Evolutionary conservation across 208 protist genomes (phyloP), one percentile per base, ranked within the genome.

Genomic region (Perkinsela sp.): DNA sequence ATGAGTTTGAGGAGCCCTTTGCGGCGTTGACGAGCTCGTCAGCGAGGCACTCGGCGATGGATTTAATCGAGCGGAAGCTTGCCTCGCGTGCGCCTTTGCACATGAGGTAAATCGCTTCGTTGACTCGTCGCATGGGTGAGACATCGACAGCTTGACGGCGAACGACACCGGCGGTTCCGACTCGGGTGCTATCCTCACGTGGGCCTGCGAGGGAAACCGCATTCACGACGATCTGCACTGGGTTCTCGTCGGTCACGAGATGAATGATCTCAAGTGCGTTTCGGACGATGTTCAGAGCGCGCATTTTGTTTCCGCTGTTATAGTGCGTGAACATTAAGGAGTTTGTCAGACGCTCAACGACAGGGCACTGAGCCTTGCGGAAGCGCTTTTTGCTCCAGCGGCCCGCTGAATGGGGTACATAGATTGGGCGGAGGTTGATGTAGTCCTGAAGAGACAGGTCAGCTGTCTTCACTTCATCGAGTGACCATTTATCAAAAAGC

Each of bases 301-400:
- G 92, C 32, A 99, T 73, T 90, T 99, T 99, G 86, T 98, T 98
- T 78, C 97, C 97, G 82, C 97, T 98, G 81, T 98, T 98, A 76
- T 96, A 89, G 68, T 96, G 96, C 80, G 97, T 93, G 86, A 96
- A 95, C 95, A 98, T 98, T 65, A 98, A 76, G 69, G 88, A 90
- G 88, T 96, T 96, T 32, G 88, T 86, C 31, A 98, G 75, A 77
- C 93, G 89, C 84, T 94, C 90, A 73, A 93, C 82, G 73, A 94
- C 84, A 67, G 89, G 90, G 76, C 90, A 92, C 76, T 94, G 86
- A 29, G 93, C 86, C 87, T 99, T 99, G 80, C 92, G 84, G 91
- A 99, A 99, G 77, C 95, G 92, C 75, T 95, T 96, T 72, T 82
- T 85, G 75, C 93, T 82, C 84, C 94, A 99, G 72, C 96, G 92